These are phyloP conservation scores for Lathyrus aphaca DNA, from an alignment of 306 rosid genomes.

Conservation along the genomic window DNA sequence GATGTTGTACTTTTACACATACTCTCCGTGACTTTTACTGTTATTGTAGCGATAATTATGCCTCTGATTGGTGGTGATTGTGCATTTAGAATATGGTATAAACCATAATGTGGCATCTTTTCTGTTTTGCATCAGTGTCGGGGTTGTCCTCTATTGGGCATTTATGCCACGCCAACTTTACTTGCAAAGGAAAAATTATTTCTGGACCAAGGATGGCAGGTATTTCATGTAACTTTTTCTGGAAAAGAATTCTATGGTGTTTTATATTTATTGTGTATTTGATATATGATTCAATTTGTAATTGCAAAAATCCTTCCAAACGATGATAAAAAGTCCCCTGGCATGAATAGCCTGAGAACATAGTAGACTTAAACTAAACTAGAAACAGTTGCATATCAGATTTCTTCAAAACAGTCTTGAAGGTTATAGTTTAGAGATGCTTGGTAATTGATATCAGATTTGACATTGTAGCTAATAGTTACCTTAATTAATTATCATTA, in stretches of 20 bases:
- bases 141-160: constrained; percentile 75
- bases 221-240: constrained; percentile 37
- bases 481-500: neutral
- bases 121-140: constrained; percentile 59
- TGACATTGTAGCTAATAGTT: constrained; percentile 16
- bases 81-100: neutral
- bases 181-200: constrained; percentile 77
- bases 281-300: constrained; percentile 26
- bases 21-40: neutral
- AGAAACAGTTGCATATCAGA: constrained; percentile 18
- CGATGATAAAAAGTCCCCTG: constrained; percentile 28
- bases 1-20: constrained; percentile 4
- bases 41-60: neutral
- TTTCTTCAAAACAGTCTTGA: constrained; percentile 9
- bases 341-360: constrained; percentile 15
- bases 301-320: constrained; percentile 7
- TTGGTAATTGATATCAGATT: neutral
- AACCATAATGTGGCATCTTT: constrained; percentile 22
- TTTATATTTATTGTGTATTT: constrained; percentile 18
- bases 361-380: constrained; percentile 9
- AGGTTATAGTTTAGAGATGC: constrained; percentile 9
- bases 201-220: constrained; percentile 95
- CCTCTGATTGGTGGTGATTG: neutral
- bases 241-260: constrained; percentile 14
- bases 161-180: constrained; percentile 76